Evolutionary conservation across 768 basidiomycete genomes (phyloP).

Genomic region (Boletus tomentosulus): DNA sequence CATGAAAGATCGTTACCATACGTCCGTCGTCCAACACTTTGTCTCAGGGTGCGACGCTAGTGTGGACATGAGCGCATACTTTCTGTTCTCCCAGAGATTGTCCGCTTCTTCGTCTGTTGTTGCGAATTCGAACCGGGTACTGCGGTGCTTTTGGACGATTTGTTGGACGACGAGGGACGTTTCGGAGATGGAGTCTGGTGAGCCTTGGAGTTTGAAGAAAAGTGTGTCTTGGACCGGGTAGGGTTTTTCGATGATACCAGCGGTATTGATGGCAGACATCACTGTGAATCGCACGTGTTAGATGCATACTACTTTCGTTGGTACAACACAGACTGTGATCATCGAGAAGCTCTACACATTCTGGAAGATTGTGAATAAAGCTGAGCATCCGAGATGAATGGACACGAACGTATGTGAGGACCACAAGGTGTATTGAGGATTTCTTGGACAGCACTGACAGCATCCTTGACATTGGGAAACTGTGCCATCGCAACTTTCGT

Average conservation of each 20-base stretch:
- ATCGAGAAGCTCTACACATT: constrained; percentile 87
- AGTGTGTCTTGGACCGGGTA: constrained; percentile 75
- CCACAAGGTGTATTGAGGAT: constrained; percentile 68
- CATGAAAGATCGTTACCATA: constrained; percentile 52
- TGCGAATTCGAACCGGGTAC: constrained; percentile 68
- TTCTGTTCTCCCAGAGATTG: constrained; percentile 80
- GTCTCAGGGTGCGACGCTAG: constrained; percentile 59
- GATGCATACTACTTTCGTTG: neutral
- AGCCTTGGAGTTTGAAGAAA: constrained; percentile 91
- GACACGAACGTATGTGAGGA: constrained; percentile 61
- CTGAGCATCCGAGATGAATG: neutral
- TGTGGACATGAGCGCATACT: constrained; percentile 74
- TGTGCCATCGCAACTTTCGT: constrained; percentile 86
- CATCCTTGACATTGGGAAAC: constrained; percentile 74
- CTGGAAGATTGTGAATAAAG: constrained; percentile 32
- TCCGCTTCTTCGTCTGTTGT: constrained; percentile 70
- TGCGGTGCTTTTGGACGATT: constrained; percentile 66
- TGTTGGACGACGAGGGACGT: constrained; percentile 55
- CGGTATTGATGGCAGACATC: constrained; percentile 74
- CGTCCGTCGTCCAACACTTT: constrained; percentile 84
- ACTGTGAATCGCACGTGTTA: constrained; percentile 35
- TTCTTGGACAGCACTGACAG: constrained; percentile 78
- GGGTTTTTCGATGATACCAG: constrained; percentile 53
- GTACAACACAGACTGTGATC: constrained; percentile 49
- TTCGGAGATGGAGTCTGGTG: constrained; percentile 50